phyloP scores from a whole-genome alignment of 179 eudicot genomes.

The Camellia oleifera region DNA sequence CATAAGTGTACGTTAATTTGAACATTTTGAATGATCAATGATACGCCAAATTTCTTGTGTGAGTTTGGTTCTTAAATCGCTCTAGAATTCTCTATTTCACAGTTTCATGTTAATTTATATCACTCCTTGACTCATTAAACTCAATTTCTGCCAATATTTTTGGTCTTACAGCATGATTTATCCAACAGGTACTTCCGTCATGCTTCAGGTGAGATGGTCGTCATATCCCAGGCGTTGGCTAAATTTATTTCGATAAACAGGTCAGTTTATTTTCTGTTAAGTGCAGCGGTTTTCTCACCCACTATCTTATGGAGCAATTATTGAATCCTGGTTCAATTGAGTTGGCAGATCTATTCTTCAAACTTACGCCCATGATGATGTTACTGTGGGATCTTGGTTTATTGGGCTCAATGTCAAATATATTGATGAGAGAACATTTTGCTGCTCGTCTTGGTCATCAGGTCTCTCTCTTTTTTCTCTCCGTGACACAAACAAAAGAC shows the following conservation, averaged over 20 bases:
- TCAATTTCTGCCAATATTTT: not conserved
- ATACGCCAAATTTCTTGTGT: not conserved
- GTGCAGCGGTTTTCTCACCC: not conserved
- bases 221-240: slow-evolving; percentile 83
- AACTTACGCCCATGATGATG: slow-evolving; percentile 85
- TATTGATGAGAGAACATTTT: slow-evolving; percentile 51
- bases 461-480: slow-evolving; percentile 44
- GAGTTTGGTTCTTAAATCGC: not conserved
- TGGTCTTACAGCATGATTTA: not conserved
- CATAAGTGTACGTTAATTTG: not conserved
- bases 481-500: not conserved
- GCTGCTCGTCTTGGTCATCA: slow-evolving; percentile 85
- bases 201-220: slow-evolving; percentile 81
- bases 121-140: not conserved
- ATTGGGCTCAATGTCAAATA: slow-evolving; percentile 82
- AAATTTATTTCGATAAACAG: slow-evolving; percentile 83
- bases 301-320: not conserved
- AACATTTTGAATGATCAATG: not conserved
- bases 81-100: not conserved
- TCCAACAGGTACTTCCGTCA: slow-evolving; percentile 79
- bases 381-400: slow-evolving; percentile 92
- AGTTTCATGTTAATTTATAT: not conserved
- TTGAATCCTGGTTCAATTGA: not conserved
- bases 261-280: slow-evolving; percentile 25
- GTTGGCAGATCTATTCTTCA: slow-evolving; percentile 64